Base-by-base conservation (phyloP, 345 rosid species). In the Heritiera littoralis region DNA sequence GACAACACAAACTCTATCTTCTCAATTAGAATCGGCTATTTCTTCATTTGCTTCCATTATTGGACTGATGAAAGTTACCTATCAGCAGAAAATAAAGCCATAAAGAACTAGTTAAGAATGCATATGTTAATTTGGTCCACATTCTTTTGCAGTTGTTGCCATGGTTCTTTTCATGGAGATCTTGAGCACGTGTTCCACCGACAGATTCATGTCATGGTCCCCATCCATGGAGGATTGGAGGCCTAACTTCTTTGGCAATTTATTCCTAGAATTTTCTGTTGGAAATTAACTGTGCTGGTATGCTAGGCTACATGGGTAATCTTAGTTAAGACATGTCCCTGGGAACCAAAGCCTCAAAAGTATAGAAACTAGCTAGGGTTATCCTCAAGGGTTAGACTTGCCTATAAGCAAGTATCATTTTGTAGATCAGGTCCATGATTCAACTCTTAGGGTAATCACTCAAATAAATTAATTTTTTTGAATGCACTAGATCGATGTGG, bases 141-240 rank as follows among this genome's bases (percentile, higher is more conserved):
- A 18, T 73, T 55, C 28, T 55, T 38, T 73, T 55, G 56, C 60
- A 17, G 4, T 30, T 55, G 63, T 48, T 32, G 20, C 63, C 49
- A 54, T 55, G 49, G 51, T 69, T 60, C 18, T 49, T 82, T 84
- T 80, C 84, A 48, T n/a, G 9, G 64, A 69, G 78, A 79, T 84
- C 65, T 56, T 41, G 49, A 66, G 66, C 84, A 84, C 84, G 87
- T 85, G 87, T 81, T 83, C 72, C 68, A 75, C 87, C 83, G 80
- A 77, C 85, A 78, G 76, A 78, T 80, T 84, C 12, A 63, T 60
- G 28, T 20, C 68, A 18, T 15, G 72, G 78, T 41, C 76, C 82
- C 78, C 64, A 23, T 10, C 3, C 54, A 17, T 13, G 9, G 43
- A 40, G 69, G 41, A 28, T 23, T 73, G 48, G 59, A 11, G 12